Evolutionary conservation across 495 filamentous ascomycete species (phyloP), one percentile per base, ranked within the genome.

Genomic region (Rhypophila decipiens): DNA sequence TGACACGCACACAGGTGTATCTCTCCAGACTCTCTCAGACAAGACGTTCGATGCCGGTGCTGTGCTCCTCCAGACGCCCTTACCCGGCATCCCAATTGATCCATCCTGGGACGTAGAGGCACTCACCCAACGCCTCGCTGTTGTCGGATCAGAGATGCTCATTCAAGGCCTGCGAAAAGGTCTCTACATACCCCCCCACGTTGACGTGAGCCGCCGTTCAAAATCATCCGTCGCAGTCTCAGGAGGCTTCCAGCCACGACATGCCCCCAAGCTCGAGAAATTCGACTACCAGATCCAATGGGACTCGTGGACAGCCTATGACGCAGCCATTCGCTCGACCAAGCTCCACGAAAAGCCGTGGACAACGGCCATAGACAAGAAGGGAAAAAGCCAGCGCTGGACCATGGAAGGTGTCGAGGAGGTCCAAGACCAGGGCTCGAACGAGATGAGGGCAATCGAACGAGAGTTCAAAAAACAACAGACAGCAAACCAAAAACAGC

Each of bases 1-100:
- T 13, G 67, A 69, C 43, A 59, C 57, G 5, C 61, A 57, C 36
- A 86, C 86, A 0, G 90, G 90, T 13, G 73, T 95, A 13, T 85
- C 84, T 0, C 70, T 98, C 23, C 93, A 97, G 61, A 96, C 89
- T 5, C 72, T 98, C 31, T 82, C 95, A 58, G 72, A 75, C 0
- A 65, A 71, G 10, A 58, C 67, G 44, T 95, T 96, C 58, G 93
- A 98, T 65, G 75, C 79, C 35, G 93, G 93, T 13, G 58, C 59
- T 13, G 78, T 95, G 15, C 71, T 98, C 12, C 67, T 77, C 7
- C 90, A 90, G 64, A 63, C 70, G 1, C 47, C 60, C 0, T 40
- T 37, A 0, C 60, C 69, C 1, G 64, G 68, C 4, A 53, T 67
- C 3, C 47, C 40, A 23, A 59, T 69, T 34, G 59, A 60, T 0